Evolutionary conservation across 2,329 filamentous ascomycete genomes (phyloP).

Genomic region (Davidsoniella eucalypti): DNA sequence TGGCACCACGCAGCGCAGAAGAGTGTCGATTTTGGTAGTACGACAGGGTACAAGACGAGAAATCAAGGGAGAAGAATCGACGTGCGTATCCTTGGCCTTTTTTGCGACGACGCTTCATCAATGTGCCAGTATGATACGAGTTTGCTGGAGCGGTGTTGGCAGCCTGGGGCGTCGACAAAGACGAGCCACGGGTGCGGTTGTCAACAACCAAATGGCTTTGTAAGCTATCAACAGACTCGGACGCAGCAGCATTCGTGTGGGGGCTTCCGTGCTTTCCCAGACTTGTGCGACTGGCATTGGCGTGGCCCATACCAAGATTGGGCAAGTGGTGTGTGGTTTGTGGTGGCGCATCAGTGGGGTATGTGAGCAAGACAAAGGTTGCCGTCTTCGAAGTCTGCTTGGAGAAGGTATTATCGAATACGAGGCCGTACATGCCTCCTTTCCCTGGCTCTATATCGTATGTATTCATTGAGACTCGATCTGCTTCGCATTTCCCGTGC

Average conservation of each 20-base stretch:
- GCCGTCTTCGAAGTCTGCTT: conserved; percentile 89
- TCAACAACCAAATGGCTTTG: conserved; percentile 29
- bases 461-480: conserved; percentile 83
- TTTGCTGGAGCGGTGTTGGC: conserved; percentile 14
- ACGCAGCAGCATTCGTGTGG: conserved; percentile 27
- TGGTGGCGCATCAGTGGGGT: conserved; percentile 66
- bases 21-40: conserved; percentile 95
- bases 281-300: conserved; percentile 31
- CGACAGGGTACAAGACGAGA: conserved; percentile 80
- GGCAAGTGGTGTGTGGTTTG: conserved; percentile 57
- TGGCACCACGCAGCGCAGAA: conserved; percentile 77
- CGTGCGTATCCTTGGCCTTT: conserved; percentile 85
- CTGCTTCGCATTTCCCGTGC: conserved; percentile 90
- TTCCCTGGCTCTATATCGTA: conserved; percentile 61
- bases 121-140: conserved; percentile 63
- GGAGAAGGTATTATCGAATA: conserved; percentile 98
- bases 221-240: conserved; percentile 44
- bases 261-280: conserved; percentile 33
- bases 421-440: conserved; percentile 85
- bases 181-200: conserved; percentile 26
- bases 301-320: conserved; percentile 25
- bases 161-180: conserved; percentile 24
- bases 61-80: conserved; percentile 91
- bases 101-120: conserved; percentile 85
- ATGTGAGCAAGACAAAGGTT: conserved; percentile 86